phyloP scores from a whole-genome alignment of 1,284 basidiomycete genomes.

The Ustilago sp. region DNA sequence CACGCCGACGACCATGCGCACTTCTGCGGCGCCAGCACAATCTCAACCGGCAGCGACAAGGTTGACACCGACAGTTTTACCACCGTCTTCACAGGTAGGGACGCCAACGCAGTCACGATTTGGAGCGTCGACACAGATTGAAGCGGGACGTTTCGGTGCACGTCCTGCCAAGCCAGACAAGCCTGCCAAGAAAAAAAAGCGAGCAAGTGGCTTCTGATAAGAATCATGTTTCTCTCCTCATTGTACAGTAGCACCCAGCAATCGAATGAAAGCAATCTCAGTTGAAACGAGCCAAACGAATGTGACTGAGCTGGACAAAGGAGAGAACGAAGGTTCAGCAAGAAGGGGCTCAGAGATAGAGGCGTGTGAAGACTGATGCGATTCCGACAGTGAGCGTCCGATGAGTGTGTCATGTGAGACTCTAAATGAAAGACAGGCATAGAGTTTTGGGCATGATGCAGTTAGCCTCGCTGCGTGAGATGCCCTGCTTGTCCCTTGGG shows the following conservation, averaged over 20 bases:
- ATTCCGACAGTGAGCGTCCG: background rate
- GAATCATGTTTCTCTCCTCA: background rate
- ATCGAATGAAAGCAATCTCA: background rate
- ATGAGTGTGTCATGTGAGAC: background rate
- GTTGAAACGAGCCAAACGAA: background rate
- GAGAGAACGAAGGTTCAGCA: too few relatives aligned
- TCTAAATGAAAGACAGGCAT: background rate
- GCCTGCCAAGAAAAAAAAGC: constrained; percentile 39
- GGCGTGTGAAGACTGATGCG: background rate
- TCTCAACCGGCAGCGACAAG: constrained; percentile 21
- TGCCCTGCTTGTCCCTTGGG: constrained; percentile 62
- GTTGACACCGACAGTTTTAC: constrained; percentile 31
- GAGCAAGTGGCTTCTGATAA: constrained; percentile 39
- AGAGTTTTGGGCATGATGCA: background rate
- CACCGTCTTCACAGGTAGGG: constrained; percentile 25
- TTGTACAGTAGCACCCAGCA: background rate
- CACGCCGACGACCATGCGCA: background rate
- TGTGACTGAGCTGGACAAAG: background rate
- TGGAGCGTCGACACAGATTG: constrained; percentile 36
- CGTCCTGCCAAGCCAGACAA: constrained; percentile 16
- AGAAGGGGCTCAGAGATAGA: background rate
- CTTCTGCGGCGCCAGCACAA: constrained; percentile 11
- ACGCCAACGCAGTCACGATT: constrained; percentile 17
- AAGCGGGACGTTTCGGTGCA: constrained; percentile 41
- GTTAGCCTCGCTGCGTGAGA: constrained; percentile 56